Conservation (phyloP, 31 red algal species). For the Odonthalia washingtoniensis region DNA sequence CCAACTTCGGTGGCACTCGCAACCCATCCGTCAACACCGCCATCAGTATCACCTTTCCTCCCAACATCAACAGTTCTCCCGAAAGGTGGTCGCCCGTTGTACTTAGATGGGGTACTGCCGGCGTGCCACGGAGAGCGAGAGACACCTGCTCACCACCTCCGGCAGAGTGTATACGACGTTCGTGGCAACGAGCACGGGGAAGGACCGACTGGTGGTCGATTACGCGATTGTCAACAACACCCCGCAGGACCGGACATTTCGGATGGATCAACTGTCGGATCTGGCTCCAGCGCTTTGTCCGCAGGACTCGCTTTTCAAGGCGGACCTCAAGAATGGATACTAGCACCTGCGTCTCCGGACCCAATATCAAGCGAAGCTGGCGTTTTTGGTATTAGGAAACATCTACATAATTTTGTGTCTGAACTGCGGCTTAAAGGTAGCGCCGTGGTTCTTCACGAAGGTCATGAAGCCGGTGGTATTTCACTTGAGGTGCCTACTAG, state of each 20-base stretch:
- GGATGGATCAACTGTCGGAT: constrained; percentile 35
- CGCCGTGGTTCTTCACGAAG: constrained; percentile 43
- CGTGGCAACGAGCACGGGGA: not conserved
- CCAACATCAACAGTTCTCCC: constrained; percentile 4
- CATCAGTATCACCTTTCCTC: constrained; percentile 6
- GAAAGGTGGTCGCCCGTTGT: constrained; percentile 6
- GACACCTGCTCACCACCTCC: not conserved
- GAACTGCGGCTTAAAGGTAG: constrained; percentile 36
- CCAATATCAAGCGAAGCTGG: constrained; percentile 9
- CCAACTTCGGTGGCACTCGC: not conserved
- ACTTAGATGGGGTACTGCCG: not conserved
- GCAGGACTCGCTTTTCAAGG: constrained; percentile 43
- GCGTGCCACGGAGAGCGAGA: constrained; percentile 17
- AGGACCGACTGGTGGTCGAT: constrained; percentile 39
- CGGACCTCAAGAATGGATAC: constrained; percentile 46
- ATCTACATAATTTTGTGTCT: constrained; percentile 17
- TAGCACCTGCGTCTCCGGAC: constrained; percentile 30
- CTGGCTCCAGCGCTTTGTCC: constrained; percentile 26
- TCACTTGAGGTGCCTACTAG: not conserved
- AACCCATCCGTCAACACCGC: not conserved
- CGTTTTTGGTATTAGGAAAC: constrained; percentile 13
- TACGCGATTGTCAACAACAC: constrained; percentile 19
- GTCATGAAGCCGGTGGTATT: constrained; percentile 28
- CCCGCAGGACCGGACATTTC: constrained; percentile 14
- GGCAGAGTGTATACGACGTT: constrained; percentile 24